Evolutionary conservation across 176 grass and related monocot genomes (phyloP), one percentile per base, ranked within the genome.

Genomic region (sorghum (Sorghum bicolor)): DNA sequence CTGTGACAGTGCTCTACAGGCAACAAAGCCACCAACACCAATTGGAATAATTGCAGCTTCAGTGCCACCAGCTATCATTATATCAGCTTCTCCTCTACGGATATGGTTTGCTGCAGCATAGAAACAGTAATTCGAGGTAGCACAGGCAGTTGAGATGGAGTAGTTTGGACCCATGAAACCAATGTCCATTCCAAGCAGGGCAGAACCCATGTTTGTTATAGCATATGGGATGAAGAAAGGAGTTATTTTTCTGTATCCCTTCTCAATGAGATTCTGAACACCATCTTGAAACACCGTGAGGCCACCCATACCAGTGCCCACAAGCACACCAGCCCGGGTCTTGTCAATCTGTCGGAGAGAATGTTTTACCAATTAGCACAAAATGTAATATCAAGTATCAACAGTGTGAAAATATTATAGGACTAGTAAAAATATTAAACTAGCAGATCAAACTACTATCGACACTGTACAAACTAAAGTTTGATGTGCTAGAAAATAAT

Each of bases 161-260:
- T 99, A 99, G 48, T 96, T 94, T 75, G 97, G 87, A 85, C 97
- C 97, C 97, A 99, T 99, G 88, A 99, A 99, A 20, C 93, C 97
- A 78, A 99, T 83, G 62, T 99, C 97, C 91, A 96, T 99, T 26
- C 83, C 97, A 82, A 99, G 93, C 77, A 99, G 62, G 6, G 97
- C 97, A 68, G 97, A 94, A 71, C 75, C 97, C 97, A 96, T 99
- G 83, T 99, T 99, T 55, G 97, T 99, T 82, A 99, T 99, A 20
- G 93, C 81, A 83, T 99, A 99, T 8, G 97, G 97, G 61, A 99
- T 99, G 84, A 99, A 99, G 71, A 99, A 99, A 66, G 97, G 97
- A 74, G 89, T 94, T 25, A 99, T 99, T 86, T 99, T 99, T 70
- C 93, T 83, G 86, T 94, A 1, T 4, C 97, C 97, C 82, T 94